A percentile compares a stretch with the other conserved stretches of the same genome.
phyloP scores from a whole-genome alignment of 306 rosid species.

The Canavalia ensiformis region DNA sequence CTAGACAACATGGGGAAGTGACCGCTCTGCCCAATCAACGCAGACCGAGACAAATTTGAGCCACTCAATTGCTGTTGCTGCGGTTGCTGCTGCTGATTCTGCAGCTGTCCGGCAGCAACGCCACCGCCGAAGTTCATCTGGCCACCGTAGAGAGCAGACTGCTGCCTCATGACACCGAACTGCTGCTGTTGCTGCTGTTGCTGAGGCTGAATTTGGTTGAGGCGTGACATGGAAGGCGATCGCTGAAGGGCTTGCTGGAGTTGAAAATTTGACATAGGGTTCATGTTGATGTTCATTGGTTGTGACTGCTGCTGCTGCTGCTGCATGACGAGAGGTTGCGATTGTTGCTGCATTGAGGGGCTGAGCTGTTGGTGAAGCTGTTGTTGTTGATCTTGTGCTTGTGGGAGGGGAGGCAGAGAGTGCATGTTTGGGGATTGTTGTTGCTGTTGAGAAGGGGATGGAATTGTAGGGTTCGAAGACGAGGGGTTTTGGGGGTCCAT shows the following conservation, averaged over 20 bases:
- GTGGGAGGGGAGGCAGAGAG: neutral
- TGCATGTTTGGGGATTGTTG: slow-evolving; percentile 19
- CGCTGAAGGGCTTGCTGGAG: slow-evolving; percentile 73
- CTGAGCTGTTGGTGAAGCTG: slow-evolving; percentile 7
- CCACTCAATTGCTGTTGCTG: slow-evolving; percentile 64
- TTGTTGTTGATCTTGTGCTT: slow-evolving; percentile 1
- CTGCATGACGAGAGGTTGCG: slow-evolving; percentile 37
- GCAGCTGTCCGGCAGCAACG: slow-evolving; percentile 10
- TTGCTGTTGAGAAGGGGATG: slow-evolving; percentile 43
- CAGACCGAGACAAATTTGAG: slow-evolving; percentile 72
- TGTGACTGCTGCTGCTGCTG: slow-evolving; percentile 49
- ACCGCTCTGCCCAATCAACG: slow-evolving; percentile 76
- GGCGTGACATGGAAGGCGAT: slow-evolving; percentile 64
- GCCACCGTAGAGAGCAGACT: slow-evolving; percentile 63
- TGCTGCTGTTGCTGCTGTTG: slow-evolving; percentile 78
- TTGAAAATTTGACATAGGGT: slow-evolving; percentile 63
- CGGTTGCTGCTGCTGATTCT: slow-evolving; percentile 59
- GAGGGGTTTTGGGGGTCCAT: slow-evolving; percentile 32
- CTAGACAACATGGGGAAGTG: slow-evolving; percentile 83
- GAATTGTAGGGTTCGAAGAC: slow-evolving; percentile 15
- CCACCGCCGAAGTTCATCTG: slow-evolving; percentile 87
- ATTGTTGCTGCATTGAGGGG: slow-evolving; percentile 43
- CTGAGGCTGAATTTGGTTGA: slow-evolving; percentile 76
- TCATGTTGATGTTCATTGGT: slow-evolving; percentile 40
- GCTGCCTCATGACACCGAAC: slow-evolving; percentile 72